Conservation (phyloP, 2,329 filamentous ascomycete species). For the Calonectria pseudoturangicola region DNA sequence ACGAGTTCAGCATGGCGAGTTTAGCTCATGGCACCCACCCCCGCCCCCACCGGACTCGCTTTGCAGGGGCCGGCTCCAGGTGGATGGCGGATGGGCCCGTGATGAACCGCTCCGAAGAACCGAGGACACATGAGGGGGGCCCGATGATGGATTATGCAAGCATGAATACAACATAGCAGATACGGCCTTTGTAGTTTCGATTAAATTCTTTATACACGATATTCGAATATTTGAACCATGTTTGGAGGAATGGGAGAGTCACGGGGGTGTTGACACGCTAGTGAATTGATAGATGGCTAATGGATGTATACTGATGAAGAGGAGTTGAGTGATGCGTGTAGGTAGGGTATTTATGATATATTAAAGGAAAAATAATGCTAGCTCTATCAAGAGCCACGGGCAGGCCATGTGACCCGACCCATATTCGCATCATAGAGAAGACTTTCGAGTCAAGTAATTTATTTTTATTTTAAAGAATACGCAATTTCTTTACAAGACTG, state of each 20-base stretch:
- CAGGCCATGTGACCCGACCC: no score
- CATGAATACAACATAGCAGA: background rate
- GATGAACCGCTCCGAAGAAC: slow-evolving; percentile 23
- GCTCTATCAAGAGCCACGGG: no score
- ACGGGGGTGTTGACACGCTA: no score
- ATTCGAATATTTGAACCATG: background rate
- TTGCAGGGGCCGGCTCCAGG: slow-evolving; percentile 2
- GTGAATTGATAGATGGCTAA: background rate
- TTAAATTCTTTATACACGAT: background rate
- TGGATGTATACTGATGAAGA: background rate
- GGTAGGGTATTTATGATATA: no score
- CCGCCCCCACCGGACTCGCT: slow-evolving; percentile 33
- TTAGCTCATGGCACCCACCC: background rate
- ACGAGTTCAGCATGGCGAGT: background rate
- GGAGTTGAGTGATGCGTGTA: no score
- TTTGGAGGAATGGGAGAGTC: no score
- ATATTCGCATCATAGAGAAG: background rate
- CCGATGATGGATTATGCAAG: background rate
- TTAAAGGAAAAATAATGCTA: no score
- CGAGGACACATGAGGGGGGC: slow-evolving; percentile 15
- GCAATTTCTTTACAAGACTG: background rate
- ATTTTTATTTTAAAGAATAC: background rate
- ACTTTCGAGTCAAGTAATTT: background rate
- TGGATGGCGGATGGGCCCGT: slow-evolving; percentile 7
- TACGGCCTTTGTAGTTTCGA: background rate